Conservation (phyloP, 257 asterid genomes). For the Pogostemon cablin region DNA sequence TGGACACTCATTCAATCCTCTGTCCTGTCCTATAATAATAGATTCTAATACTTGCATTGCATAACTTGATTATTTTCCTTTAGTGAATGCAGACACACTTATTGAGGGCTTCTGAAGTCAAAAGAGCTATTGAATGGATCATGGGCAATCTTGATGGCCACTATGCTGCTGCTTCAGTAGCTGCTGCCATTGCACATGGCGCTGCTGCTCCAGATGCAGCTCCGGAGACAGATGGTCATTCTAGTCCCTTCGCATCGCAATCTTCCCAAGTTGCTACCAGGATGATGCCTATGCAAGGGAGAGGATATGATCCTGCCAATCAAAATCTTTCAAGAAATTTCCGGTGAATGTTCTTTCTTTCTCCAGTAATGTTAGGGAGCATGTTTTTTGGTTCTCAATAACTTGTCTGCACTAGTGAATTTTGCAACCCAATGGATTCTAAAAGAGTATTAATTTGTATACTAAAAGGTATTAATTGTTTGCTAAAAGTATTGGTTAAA, state of each 20-base stretch:
- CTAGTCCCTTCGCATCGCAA: slow-evolving; percentile 50
- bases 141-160: slow-evolving; percentile 92
- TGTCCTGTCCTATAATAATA: slow-evolving; percentile 21
- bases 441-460: too few relatives aligned
- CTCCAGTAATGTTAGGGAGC: slow-evolving; percentile 22
- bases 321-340: slow-evolving; percentile 72
- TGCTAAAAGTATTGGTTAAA: too few relatives aligned
- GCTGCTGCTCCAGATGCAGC: slow-evolving; percentile 76
- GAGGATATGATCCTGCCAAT: slow-evolving; percentile 67
- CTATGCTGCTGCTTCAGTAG: slow-evolving; percentile 97
- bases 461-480: too few relatives aligned
- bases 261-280: slow-evolving; percentile 53
- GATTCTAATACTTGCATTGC: slow-evolving; percentile 44
- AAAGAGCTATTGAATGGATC: slow-evolving; percentile 93
- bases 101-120: slow-evolving; percentile 89
- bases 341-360: slow-evolving; percentile 54
- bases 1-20: slow-evolving; percentile 16
- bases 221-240: slow-evolving; percentile 57
- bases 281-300: slow-evolving; percentile 51
- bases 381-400: neutral
- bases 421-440: too few relatives aligned
- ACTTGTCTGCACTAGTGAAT: too few relatives aligned
- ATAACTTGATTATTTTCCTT: slow-evolving; percentile 75
- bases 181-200: slow-evolving; percentile 98
- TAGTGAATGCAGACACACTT: slow-evolving; percentile 99